These are phyloP conservation scores for Neocatenulostroma microsporum DNA, from an alignment of 2,329 filamentous ascomycete species.

Conservation along the genomic window DNA sequence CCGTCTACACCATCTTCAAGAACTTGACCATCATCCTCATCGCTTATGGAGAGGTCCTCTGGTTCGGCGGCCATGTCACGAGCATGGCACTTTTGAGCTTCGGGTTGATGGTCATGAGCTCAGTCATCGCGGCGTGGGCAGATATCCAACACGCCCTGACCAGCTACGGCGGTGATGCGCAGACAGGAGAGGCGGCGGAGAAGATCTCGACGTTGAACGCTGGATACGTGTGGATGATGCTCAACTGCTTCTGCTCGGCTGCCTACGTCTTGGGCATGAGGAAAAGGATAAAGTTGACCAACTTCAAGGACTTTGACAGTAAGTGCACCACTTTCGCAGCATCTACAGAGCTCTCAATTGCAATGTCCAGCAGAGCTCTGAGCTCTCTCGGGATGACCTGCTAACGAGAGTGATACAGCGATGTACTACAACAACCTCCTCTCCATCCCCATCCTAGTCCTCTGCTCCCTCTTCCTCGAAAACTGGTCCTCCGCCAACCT, in stretches of 20 bases:
- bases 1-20: constrained; percentile 99
- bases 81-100: constrained; percentile 86
- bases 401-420: no score
- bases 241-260: constrained; percentile 93
- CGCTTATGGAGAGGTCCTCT: constrained; percentile 94
- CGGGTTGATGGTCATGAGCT: constrained; percentile 92
- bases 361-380: no score
- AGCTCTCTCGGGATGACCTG: no score
- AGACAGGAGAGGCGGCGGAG: constrained; percentile 50
- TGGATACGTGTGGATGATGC: constrained; percentile 94
- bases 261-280: constrained; percentile 88
- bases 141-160: constrained; percentile 78
- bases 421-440: constrained; percentile 99
- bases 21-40: constrained; percentile 98
- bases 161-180: constrained; percentile 43
- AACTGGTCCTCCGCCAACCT: constrained; percentile 89
- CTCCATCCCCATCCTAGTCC: constrained; percentile 82
- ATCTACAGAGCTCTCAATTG: no score
- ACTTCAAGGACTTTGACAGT: constrained; percentile 99
- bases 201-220: constrained; percentile 85
- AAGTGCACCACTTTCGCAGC: no score
- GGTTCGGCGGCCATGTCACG: constrained; percentile 92
- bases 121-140: constrained; percentile 90
- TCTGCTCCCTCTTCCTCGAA: constrained; percentile 74
- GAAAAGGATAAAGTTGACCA: constrained; percentile 98